Evolutionary conservation across 2,329 filamentous ascomycete genomes (phyloP), one percentile per base, ranked within the genome.

Genomic region (Dactylellina leptospora): DNA sequence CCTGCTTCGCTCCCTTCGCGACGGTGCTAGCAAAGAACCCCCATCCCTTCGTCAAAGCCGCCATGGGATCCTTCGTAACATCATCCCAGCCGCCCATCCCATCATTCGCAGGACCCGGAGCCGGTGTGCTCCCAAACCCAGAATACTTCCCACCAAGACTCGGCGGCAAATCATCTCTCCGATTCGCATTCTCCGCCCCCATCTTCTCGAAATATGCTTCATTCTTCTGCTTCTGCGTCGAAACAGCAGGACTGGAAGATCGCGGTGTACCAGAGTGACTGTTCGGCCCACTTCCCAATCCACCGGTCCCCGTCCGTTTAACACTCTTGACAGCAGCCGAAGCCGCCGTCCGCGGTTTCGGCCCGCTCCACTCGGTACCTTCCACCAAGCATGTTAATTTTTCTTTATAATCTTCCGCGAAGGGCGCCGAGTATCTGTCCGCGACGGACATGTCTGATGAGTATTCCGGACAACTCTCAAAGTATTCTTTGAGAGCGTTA

Each of bases 21-120:
- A 97, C 92, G 10, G 91, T 92, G 30, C 87, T 90, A 16, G 92
- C 86, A 78, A 97, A 92, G 92, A 95, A 97, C 6, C 93, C 93
- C 77, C 97, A 96, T 0, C 93, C 91, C 81, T 96, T 97, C 25
- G 88, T 92, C 76, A 99, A 81, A 13, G 93, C 92, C 0, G 87
- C 93, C 74, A 97, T 84, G 0, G 95, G 93, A 79, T 99, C 95
- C 78, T 88, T 90, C 80, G 96, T 92, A 78, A 97, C 86, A 60
- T 97, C 93, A 60, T 95, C 89, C n/a, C 64, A 95, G 0, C 79
- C 79, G 23, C 78, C 81, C 9, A 79, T 80, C 10, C 81, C 81
- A 54, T 79, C 77, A 79, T 75, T 75, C 80, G 76, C 75, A 16
- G 86, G 83, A 59, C 83, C 69, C 1, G 27, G 61, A 6, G 54